Conservation (phyloP, 805 yeast species). For the Cyberlindnera meyerae region DNA sequence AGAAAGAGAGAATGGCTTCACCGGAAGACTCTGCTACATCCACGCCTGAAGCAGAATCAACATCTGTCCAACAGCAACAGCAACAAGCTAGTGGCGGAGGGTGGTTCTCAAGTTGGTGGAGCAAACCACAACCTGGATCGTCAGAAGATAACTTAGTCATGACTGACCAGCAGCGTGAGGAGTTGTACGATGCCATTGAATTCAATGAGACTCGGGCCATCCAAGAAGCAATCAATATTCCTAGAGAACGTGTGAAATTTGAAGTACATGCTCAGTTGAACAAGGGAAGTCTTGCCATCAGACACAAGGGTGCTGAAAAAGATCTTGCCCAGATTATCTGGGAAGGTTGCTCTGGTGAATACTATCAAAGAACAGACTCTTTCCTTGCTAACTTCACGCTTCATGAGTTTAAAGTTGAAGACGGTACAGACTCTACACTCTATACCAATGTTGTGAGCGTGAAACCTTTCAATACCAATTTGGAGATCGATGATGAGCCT, state of each 20-base stretch:
- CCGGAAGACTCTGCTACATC: slow-evolving; percentile 12
- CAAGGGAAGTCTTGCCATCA: slow-evolving; percentile 71
- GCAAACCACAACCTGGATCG: slow-evolving; percentile 18
- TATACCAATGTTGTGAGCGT: slow-evolving; percentile 87
- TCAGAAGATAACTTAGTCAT: slow-evolving; percentile 44
- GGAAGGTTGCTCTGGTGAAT: slow-evolving; percentile 73
- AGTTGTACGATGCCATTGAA: slow-evolving; percentile 89
- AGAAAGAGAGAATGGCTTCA: slow-evolving; percentile 43
- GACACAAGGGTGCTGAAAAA: slow-evolving; percentile 26
- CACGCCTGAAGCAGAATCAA: slow-evolving; percentile 6
- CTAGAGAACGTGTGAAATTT: slow-evolving; percentile 66
- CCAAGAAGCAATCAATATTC: slow-evolving; percentile 54
- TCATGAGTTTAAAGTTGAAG: slow-evolving; percentile 80
- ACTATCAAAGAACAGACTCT: slow-evolving; percentile 77
- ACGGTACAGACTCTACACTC: slow-evolving; percentile 73
- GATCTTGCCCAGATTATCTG: slow-evolving; percentile 74
- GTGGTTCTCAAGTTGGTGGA: slow-evolving; percentile 72
- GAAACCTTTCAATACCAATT: slow-evolving; percentile 49
- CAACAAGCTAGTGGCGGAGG: slow-evolving; percentile 33
- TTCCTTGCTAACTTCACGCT: slow-evolving; percentile 66
- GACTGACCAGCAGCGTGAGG: slow-evolving; percentile 84
- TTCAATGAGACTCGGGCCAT: slow-evolving; percentile 62
- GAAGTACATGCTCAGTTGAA: slow-evolving; percentile 64
- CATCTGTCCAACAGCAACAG: too few relatives aligned
- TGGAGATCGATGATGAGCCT: slow-evolving; percentile 23